Base-by-base conservation (phyloP, 805 yeast genomes). In the Hanseniaspora guilliermondii region DNA sequence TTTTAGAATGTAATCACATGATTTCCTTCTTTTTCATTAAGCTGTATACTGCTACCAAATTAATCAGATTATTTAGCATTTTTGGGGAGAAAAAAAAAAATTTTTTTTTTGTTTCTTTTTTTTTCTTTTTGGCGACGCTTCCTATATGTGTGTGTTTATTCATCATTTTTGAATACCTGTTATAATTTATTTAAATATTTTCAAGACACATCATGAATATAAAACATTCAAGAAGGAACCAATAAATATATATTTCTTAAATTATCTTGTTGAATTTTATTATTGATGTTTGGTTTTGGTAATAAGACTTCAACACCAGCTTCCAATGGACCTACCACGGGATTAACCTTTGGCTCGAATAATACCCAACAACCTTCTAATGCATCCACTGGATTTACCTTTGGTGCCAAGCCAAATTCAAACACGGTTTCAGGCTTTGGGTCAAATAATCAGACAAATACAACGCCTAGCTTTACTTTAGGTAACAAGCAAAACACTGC, bases 201-300 rank as follows among this genome's bases (percentile, higher is more conserved):
- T 25, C 7, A 4, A 25, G 7, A 25, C 27, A 27, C 30, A 27
- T 7, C 30, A 24, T 25, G 4, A 16, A 24, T n/a, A 24, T 12
- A 42, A n/a, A 6, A 4, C 3, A 14, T 32, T 32, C 12, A 30
- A 16, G 12, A 14, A 16, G 22, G 7, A 42, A 42, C 37, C 25
- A 44, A 27, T 6, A 17, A 30, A 39, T 16, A 22, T 14, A 39
- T 12, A 22, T n/a, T 22, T 3, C n/a, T n/a, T n/a, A n/a, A 22
- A 22, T 17, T 17, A 14, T 30, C 9, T 11, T 30, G 33, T 30
- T 30, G 33, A 30, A 30, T 4, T 30, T 30, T 11, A 30, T 11
- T 30, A 30, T 9, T 1, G 4, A 53, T 53, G 56, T 53, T 53
- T 36, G 30, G 37, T 4, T 47, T 53, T 53, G 56, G 56, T 5